phyloP scores from a whole-genome alignment of 1,139 yeast genomes.

The Kodamaea derodonti region DNA sequence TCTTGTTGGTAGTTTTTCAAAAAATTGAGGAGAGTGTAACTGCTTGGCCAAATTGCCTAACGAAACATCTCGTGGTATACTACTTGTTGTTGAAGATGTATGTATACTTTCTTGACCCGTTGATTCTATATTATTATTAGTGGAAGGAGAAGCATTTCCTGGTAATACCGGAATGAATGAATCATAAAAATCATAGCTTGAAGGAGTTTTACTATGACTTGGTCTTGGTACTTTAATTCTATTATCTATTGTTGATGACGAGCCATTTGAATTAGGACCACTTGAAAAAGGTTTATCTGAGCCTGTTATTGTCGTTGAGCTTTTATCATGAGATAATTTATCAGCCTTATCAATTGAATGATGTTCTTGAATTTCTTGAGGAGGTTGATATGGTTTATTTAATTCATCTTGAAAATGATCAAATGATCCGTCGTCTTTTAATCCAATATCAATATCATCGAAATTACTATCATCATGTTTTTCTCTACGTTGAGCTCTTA shows the following conservation, averaged over 20 bases:
- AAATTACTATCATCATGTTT: constrained; percentile 25
- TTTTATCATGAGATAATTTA: neutral
- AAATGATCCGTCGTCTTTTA: constrained; percentile 37
- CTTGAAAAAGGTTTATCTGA: constrained; percentile 8
- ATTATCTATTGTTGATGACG: constrained; percentile 11
- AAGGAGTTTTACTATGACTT: constrained; percentile 18
- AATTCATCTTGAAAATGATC: constrained; percentile 37
- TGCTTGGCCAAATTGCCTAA: constrained; percentile 43
- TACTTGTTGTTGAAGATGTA: constrained; percentile 5
- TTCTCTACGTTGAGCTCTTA: constrained; percentile 26
- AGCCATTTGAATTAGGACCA: constrained; percentile 9
- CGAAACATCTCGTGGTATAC: constrained; percentile 14
- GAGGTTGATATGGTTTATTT: constrained; percentile 19
- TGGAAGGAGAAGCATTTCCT: neutral
- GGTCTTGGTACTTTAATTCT: constrained; percentile 2
- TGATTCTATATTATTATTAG: neutral
- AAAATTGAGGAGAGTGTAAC: constrained; percentile 31
- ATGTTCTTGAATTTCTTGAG: neutral
- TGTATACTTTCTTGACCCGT: constrained; percentile 5
- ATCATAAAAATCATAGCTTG: constrained; percentile 43
- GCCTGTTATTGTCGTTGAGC: neutral
- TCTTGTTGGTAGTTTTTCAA: constrained; percentile 38
- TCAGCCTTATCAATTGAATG: neutral
- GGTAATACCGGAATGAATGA: constrained; percentile 37
- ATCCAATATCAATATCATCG: constrained; percentile 34